phyloP scores from a whole-genome alignment of 345 rosid genomes.

The Streptanthus diversifolius region DNA sequence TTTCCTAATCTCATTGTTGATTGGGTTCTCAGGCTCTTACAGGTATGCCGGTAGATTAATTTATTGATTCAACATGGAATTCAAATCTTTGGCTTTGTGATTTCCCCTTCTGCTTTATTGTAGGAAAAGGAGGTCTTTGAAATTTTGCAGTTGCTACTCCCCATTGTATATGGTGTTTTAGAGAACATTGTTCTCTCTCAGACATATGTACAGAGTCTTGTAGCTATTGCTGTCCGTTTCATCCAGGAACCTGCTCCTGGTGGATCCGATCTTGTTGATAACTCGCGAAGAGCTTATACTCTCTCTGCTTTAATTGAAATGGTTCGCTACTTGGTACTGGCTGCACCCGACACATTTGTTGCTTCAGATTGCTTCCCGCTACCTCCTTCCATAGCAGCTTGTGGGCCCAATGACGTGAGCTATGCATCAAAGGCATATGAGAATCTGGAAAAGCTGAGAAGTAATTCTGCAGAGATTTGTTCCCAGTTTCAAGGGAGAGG shows the following conservation, averaged over 20 bases:
- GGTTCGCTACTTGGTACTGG: constrained; percentile 82
- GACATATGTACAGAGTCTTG: constrained; percentile 77
- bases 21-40: constrained; percentile 89
- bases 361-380: constrained; percentile 93
- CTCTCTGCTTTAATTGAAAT: constrained; percentile 84
- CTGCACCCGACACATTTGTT: constrained; percentile 95
- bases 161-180: constrained; percentile 79
- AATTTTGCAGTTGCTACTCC: constrained; percentile 80
- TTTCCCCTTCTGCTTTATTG: constrained; percentile 28
- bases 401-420: constrained; percentile 61
- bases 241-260: constrained; percentile 86
- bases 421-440: constrained; percentile 66
- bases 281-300: constrained; percentile 92
- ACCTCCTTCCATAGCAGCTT: constrained; percentile 68
- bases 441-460: constrained; percentile 58
- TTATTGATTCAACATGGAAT: not conserved
- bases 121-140: constrained; percentile 87
- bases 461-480: constrained; percentile 48
- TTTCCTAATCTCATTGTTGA: constrained; percentile 85
- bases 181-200: constrained; percentile 85
- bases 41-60: constrained; percentile 43
- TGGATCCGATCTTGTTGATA: constrained; percentile 91
- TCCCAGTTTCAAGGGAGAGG: constrained; percentile 54
- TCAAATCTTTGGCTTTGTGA: constrained; percentile 12
- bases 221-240: constrained; percentile 68